Evolutionary conservation across 305 asterid species (phyloP).

Genomic region (Rubia peregrina): DNA sequence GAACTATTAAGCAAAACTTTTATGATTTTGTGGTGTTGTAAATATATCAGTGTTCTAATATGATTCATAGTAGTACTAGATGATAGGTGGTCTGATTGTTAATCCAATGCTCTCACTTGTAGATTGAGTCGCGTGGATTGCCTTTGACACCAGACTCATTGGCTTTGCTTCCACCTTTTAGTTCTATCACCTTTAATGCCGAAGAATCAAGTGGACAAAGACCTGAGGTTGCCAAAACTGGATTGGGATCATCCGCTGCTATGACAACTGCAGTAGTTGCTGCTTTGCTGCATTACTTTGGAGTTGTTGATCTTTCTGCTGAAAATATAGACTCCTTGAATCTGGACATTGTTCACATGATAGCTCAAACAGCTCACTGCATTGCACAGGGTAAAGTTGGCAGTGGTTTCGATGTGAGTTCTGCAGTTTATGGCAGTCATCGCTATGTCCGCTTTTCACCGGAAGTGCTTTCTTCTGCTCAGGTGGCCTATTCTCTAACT

Average conservation of each 20-base stretch:
- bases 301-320: constrained; percentile 64
- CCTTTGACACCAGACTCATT: constrained; percentile 75
- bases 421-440: constrained; percentile 96
- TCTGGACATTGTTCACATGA: constrained; percentile 70
- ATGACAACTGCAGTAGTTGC: constrained; percentile 97
- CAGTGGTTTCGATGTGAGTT: constrained; percentile 91
- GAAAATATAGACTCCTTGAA: constrained; percentile 26
- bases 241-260: constrained; percentile 97
- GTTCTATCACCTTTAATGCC: constrained; percentile 70
- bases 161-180: constrained; percentile 81
- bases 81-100: not conserved
- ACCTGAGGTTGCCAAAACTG: constrained; percentile 98
- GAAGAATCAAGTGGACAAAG: constrained; percentile 62
- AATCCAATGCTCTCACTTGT: constrained; percentile 19
- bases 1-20: no score
- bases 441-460: constrained; percentile 86
- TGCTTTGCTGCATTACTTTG: constrained; percentile 74
- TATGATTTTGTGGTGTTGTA: not conserved
- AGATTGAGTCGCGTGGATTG: constrained; percentile 88
- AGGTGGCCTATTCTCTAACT: constrained; percentile 40
- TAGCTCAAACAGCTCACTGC: constrained; percentile 95
- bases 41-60: not conserved
- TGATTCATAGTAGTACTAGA: not conserved
- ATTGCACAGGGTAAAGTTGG: constrained; percentile 98
- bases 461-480: constrained; percentile 70